These are phyloP conservation scores for Talaromyces ruber DNA, from an alignment of 495 filamentous ascomycete species.

Conservation along the genomic window DNA sequence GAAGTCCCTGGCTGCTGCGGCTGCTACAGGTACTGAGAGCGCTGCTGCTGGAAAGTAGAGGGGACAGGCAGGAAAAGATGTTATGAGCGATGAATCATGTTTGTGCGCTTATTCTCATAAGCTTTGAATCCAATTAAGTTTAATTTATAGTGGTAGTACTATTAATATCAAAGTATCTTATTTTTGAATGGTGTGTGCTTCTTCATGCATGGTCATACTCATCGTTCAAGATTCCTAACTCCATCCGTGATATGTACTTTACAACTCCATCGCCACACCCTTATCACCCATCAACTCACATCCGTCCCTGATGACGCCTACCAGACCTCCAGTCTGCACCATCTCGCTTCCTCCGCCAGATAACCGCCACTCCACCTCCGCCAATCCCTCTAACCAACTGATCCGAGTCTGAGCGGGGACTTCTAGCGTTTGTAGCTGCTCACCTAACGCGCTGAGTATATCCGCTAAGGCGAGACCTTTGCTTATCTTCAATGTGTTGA, in stretches of 20 bases:
- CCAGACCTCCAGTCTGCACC: slow-evolving; percentile 85
- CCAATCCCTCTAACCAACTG: slow-evolving; percentile 83
- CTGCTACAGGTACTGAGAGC: background rate
- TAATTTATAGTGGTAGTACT: background rate
- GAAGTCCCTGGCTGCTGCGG: slow-evolving; percentile 11
- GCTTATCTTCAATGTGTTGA: slow-evolving; percentile 74
- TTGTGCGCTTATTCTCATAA: background rate
- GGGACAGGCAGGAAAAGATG: background rate
- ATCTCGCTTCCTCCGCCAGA: slow-evolving; percentile 83
- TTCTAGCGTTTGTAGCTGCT: slow-evolving; percentile 73
- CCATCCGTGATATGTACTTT: background rate
- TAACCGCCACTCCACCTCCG: slow-evolving; percentile 85
- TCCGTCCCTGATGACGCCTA: slow-evolving; percentile 81
- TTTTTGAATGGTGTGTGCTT: background rate
- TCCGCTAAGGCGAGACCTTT: slow-evolving; percentile 93
- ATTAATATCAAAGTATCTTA: too few relatives aligned
- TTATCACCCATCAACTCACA: slow-evolving; percentile 59
- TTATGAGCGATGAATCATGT: background rate
- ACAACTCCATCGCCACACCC: slow-evolving; percentile 13
- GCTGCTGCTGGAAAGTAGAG: background rate
- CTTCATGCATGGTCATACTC: background rate
- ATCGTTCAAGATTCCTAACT: background rate
- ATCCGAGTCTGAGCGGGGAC: slow-evolving; percentile 84
- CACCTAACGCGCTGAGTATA: slow-evolving; percentile 75
- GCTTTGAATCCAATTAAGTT: background rate